Evolutionary conservation across 2,329 filamentous ascomycete genomes (phyloP), one percentile per base, ranked within the genome.

Genomic region (Fusarium euwallaceae): DNA sequence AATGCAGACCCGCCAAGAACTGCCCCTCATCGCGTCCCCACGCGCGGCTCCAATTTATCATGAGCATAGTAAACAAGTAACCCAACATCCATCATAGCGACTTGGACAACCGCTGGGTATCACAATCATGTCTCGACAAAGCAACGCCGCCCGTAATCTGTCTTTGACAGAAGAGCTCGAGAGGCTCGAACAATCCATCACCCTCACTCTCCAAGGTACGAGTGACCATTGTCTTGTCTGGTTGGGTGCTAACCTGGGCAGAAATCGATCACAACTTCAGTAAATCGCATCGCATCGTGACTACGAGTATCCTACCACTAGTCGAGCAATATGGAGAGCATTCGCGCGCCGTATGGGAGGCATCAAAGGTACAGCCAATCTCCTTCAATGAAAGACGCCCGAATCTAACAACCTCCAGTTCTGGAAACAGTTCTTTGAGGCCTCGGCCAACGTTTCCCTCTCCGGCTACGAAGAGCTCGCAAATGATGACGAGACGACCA

Each of bases 381-480:
- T 8, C 16, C 16, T 0, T 11, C 3, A 1, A 24, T 11, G 2
- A 11, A 16, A 29, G 5, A 45, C 14, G 14, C 24, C 11, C 22
- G 34, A 27, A 45, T 29, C 68, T 70, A 14, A 72, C 37, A 61
- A 32, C 10, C 32, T 64, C 14, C 80, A 97, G 94, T 99, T 99
- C 84, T 99, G 97, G 97, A 99, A 99, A 84, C 95, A 98, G 86
- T 99, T 99, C 87, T 99, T 99, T 84, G 97, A 99, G 85, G 95
- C 97, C 39, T 98, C 95, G 58, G 97, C 97, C 81, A 98, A 99
- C 80, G 96, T 99, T 29, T 98, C 96, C 12, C 89, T 99, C 12
- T 98, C 95, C 0, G 95, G 95, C 32, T 98, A 99, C 83, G 96
- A 98, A 81, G 95, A 97, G 80, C 88, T 92, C 24, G 90, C 90